Conservation (phyloP, 257 asterid genomes). For the Striga asiatica region DNA sequence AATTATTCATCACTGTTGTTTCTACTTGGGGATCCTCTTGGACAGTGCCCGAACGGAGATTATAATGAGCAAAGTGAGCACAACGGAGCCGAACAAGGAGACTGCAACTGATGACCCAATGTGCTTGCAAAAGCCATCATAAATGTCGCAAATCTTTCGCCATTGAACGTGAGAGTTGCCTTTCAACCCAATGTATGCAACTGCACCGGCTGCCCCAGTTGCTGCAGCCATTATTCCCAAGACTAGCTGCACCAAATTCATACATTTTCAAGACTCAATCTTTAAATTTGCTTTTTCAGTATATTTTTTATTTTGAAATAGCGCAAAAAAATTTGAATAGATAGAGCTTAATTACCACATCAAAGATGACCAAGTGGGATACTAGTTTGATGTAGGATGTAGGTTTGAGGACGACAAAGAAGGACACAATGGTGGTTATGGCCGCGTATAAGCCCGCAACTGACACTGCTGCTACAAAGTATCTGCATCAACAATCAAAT, state of each 20-base stretch:
- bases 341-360: constrained; percentile 40
- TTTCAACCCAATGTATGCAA: constrained; percentile 59
- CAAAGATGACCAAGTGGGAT: constrained; percentile 32
- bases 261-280: too few species aligned
- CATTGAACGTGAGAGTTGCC: constrained; percentile 53
- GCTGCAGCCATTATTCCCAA: constrained; percentile 74
- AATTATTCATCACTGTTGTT: too few species aligned
- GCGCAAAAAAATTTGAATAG: too few species aligned
- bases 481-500: constrained; percentile 42
- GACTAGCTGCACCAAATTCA: constrained; percentile 64
- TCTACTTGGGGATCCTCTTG: constrained; percentile 54
- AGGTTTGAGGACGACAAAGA: constrained; percentile 28
- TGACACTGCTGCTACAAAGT: constrained; percentile 44
- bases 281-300: too few species aligned
- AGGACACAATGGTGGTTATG: constrained; percentile 31
- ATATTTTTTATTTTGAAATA: too few species aligned
- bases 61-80: constrained; percentile 42
- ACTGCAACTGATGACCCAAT: constrained; percentile 46
- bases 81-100: constrained; percentile 41
- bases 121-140: constrained; percentile 49
- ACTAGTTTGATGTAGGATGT: constrained; percentile 13
- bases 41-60: constrained; percentile 48
- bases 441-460: constrained; percentile 33
- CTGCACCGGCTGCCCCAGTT: constrained; percentile 68
- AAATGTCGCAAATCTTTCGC: constrained; percentile 43